phyloP scores from a whole-genome alignment of 192 early-diverging fungal genomes.

The Podila clonocystis region DNA sequence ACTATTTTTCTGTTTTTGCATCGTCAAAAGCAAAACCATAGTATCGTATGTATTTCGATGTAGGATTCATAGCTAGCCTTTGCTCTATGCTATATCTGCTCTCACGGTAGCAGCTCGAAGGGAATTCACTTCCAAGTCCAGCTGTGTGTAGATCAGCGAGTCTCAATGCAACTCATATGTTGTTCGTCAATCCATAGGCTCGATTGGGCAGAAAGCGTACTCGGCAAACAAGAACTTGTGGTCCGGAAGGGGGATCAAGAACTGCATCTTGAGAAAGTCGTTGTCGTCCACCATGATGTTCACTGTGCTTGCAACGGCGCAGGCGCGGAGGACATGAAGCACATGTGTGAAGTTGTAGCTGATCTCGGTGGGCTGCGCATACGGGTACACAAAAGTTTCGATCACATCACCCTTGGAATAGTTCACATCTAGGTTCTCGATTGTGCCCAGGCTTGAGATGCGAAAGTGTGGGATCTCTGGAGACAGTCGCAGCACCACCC shows the following conservation, averaged over 20 bases:
- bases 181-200: conserved; percentile 12
- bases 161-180: no score
- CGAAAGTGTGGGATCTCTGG: conserved; percentile 40
- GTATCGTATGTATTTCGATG: no score
- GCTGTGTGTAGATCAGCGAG: no score
- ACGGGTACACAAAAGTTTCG: conserved; percentile 22
- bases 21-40: no score
- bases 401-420: conserved; percentile 48
- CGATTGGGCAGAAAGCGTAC: conserved; percentile 34
- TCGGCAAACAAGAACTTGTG: conserved; percentile 30
- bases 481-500: conserved; percentile 36
- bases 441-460: conserved; percentile 44
- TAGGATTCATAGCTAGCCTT: no score
- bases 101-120: no score
- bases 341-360: conserved; percentile 47
- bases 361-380: conserved; percentile 17
- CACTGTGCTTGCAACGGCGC: conserved; percentile 18
- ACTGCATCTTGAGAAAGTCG: conserved; percentile 42
- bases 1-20: no score
- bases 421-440: conserved; percentile 48
- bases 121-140: no score
- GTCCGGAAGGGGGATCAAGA: conserved; percentile 28
- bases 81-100: no score
- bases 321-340: conserved; percentile 30
- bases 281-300: conserved; percentile 33